Percentiles rank a stretch among this genome's conserved stretches.
phyloP scores from a whole-genome alignment of 495 filamentous ascomycete genomes.

The Penicillium coprophilum region DNA sequence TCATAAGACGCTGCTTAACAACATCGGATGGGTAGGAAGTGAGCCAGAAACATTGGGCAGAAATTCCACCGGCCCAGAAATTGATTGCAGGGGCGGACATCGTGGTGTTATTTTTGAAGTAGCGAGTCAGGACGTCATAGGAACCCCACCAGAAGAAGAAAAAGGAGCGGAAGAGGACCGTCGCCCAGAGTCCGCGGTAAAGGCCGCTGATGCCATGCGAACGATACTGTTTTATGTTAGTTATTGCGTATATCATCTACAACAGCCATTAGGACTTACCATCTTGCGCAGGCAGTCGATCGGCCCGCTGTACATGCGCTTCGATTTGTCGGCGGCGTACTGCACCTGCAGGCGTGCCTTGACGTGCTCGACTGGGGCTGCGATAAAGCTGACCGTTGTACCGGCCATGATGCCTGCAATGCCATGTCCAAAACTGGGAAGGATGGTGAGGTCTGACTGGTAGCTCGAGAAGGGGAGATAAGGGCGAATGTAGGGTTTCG shows the following conservation, averaged over 20 bases:
- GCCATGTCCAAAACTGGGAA: slow-evolving; percentile 79
- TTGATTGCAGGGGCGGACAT: slow-evolving; percentile 80
- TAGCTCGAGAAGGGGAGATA: slow-evolving; percentile 36
- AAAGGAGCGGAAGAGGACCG: slow-evolving; percentile 82
- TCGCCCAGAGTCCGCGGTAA: slow-evolving; percentile 82
- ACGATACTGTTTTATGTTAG: slow-evolving; percentile 32
- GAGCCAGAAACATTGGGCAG: slow-evolving; percentile 91
- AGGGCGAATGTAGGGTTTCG: slow-evolving; percentile 47
- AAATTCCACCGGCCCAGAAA: slow-evolving; percentile 95
- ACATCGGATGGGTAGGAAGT: slow-evolving; percentile 91
- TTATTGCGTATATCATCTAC: neutral
- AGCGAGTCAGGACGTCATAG: slow-evolving; percentile 78
- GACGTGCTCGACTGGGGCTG: slow-evolving; percentile 91
- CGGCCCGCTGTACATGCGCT: slow-evolving; percentile 79
- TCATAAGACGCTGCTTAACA: slow-evolving; percentile 98
- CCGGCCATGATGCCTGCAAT: slow-evolving; percentile 86
- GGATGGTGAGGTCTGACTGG: slow-evolving; percentile 39
- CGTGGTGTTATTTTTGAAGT: slow-evolving; percentile 63
- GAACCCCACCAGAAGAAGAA: slow-evolving; percentile 98
- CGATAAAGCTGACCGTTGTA: slow-evolving; percentile 85
- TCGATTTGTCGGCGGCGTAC: slow-evolving; percentile 71
- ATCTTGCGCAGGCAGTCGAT: slow-evolving; percentile 79
- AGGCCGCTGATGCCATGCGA: slow-evolving; percentile 74
- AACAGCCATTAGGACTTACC: slow-evolving; percentile 35
- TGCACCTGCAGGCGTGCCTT: slow-evolving; percentile 94